Evolutionary conservation across 495 filamentous ascomycete species (phyloP), one percentile per base, ranked within the genome.

Genomic region (Aspergillus carlsbadensis): DNA sequence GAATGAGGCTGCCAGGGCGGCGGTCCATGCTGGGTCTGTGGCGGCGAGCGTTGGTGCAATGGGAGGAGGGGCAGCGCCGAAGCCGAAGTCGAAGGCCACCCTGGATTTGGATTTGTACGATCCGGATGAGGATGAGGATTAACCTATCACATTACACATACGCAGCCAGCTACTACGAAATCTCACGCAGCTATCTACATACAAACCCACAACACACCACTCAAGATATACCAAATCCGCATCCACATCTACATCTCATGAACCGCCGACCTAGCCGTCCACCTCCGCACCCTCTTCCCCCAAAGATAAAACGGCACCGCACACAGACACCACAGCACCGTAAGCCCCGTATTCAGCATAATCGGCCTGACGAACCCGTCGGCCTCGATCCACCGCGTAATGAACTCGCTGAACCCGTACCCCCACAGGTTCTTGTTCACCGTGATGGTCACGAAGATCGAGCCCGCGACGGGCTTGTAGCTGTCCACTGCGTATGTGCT

Each of bases 341-440:
- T 70, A 69, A 86, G 61, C 34, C 66, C 62, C 76, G 81, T 81
- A 56, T 81, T 83, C 55, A 76, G 61, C 76, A 83, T 79, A 57
- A 81, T 81, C 11, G 76, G 72, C 22, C 65, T 64, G 47, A 79
- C 62, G 59, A 69, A 75, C 3, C 73, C 75, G 26, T 56, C 61
- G 43, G 66, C 37, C 17, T 62, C 58, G 11, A 68, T 58, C 74
- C 75, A 79, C 0, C 54, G 40, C 5, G 74, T 77, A 60, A 78
- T 76, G 54, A 77, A 78, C 35, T 78, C 76, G 48, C 73, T 75
- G 56, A 80, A 76, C 0, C 76, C 76, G 51, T 78, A 80, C n/a
- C 78, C 76, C 74, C 82, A 80, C 1, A 81, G 62, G 55, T 87
- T 84, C 70, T 87, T 87, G 33, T 84, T 80, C 5, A 86, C 73